phyloP scores from a whole-genome alignment of 192 early-diverging fungal genomes.

The Backusella luteola region DNA sequence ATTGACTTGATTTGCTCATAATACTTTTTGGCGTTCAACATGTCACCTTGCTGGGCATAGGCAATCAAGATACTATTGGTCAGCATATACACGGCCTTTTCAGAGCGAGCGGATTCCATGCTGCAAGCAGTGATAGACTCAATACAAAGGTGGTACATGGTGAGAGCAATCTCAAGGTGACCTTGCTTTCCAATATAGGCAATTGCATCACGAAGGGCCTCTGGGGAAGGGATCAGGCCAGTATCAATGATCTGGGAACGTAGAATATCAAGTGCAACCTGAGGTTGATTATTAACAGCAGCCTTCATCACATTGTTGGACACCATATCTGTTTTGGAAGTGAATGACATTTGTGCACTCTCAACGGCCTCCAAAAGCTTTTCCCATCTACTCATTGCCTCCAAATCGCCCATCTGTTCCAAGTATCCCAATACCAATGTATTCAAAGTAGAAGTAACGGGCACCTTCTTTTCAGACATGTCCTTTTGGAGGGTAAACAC shows the following conservation, averaged over 20 bases:
- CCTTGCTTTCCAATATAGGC: constrained; percentile 33
- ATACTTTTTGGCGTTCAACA: constrained; percentile 49
- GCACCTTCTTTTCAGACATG: neutral
- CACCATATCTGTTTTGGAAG: neutral
- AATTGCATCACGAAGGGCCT: constrained; percentile 35
- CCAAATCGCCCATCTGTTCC: neutral
- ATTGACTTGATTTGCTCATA: constrained; percentile 47
- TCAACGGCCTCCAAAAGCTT: neutral
- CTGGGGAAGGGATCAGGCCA: constrained; percentile 23
- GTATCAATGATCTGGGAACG: neutral
- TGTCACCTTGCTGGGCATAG: constrained; percentile 49
- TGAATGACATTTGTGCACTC: neutral
- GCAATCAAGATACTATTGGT: constrained; percentile 49
- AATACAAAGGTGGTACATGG: constrained; percentile 17
- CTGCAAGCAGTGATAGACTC: neutral
- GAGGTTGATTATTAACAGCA: constrained; percentile 17
- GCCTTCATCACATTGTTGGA: constrained; percentile 23
- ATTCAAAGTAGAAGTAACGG: neutral
- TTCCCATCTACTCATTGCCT: neutral
- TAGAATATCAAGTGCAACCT: constrained; percentile 18
- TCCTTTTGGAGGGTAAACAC: neutral
- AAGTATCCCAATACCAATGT: neutral
- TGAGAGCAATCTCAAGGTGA: constrained; percentile 18
- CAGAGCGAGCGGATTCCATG: neutral
- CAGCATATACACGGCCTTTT: constrained; percentile 38